Conservation (phyloP, 306 rosid genomes). For the Cucurbita maxima region DNA sequence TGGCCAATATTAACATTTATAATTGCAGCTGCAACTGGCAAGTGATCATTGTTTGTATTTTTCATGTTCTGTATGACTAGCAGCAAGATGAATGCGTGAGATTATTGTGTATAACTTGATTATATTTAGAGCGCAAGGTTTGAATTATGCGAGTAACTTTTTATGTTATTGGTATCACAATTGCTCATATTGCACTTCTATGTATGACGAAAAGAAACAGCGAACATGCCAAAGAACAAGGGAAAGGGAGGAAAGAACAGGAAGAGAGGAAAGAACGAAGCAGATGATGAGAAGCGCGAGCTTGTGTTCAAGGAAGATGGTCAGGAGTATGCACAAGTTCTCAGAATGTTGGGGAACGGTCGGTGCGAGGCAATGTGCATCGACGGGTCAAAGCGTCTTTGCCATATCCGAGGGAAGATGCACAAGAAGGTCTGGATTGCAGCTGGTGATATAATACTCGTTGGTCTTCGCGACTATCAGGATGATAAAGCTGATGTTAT, state of each 20-base stretch:
- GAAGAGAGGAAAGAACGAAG: constrained; percentile 53
- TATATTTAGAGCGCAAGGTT: too few relatives aligned
- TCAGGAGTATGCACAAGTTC: constrained; percentile 47
- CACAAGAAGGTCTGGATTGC: constrained; percentile 66
- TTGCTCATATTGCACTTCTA: not conserved
- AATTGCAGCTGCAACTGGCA: too few relatives aligned
- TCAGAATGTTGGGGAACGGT: constrained; percentile 41
- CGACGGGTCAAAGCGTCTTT: constrained; percentile 40
- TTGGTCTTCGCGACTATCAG: constrained; percentile 45
- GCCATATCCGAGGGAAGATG: constrained; percentile 51
- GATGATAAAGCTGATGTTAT: constrained; percentile 57
- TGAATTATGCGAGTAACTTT: too few relatives aligned
- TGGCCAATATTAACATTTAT: too few relatives aligned
- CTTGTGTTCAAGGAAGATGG: constrained; percentile 56
- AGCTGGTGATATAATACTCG: constrained; percentile 46
- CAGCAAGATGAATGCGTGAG: too few relatives aligned
- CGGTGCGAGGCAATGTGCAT: constrained; percentile 45
- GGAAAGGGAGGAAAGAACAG: constrained; percentile 64
- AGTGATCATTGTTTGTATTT: too few relatives aligned
- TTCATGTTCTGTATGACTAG: too few relatives aligned
- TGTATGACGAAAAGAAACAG: not conserved
- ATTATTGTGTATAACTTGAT: too few relatives aligned
- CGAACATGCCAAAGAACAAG: constrained; percentile 45
- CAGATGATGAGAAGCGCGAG: constrained; percentile 45
- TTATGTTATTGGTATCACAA: not conserved